Conservation (phyloP, 495 filamentous ascomycete genomes). For the Penicillium bialowiezense region DNA sequence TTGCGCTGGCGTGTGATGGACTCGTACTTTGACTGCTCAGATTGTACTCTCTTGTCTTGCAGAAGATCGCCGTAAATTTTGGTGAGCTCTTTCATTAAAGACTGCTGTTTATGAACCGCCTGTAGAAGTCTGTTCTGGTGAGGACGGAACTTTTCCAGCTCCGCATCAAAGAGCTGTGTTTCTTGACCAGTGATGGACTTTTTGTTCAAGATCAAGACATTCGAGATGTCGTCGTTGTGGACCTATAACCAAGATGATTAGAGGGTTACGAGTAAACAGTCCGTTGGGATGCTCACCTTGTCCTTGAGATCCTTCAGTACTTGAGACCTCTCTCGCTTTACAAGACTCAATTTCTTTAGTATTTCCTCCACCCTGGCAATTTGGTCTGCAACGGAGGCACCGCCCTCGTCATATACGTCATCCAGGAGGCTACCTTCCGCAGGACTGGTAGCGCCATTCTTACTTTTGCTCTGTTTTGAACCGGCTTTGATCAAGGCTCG, state of each 20-base stretch:
- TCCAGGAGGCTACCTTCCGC: conserved; percentile 79
- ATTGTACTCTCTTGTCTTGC: conserved; percentile 89
- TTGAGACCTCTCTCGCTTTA: conserved; percentile 86
- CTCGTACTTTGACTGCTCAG: conserved; percentile 95
- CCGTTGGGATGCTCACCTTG: conserved; percentile 58
- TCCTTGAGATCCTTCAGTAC: conserved; percentile 96
- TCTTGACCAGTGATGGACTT: conserved; percentile 85
- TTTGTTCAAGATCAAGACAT: conserved; percentile 95
- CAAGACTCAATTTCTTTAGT: conserved; percentile 83
- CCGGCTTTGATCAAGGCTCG: conserved; percentile 71
- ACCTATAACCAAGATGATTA: conserved; percentile 52
- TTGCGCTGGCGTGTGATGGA: conserved; percentile 77
- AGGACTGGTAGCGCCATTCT: conserved; percentile 62
- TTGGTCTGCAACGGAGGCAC: conserved; percentile 81
- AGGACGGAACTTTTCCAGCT: conserved; percentile 93
- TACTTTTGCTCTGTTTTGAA: conserved; percentile 58
- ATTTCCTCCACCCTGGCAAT: conserved; percentile 87
- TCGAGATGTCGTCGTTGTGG: conserved; percentile 94
- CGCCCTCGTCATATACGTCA: conserved; percentile 81
- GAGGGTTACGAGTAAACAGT: not conserved
- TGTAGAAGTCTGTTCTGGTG: conserved; percentile 89
- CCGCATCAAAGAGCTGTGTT: conserved; percentile 83
- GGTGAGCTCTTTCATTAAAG: conserved; percentile 92
- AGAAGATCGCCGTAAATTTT: conserved; percentile 82
- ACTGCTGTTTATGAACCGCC: conserved; percentile 89